Evolutionary conservation across 2,329 filamentous ascomycete genomes (phyloP).

Genomic region (Aspergillus pseudotamarii): DNA sequence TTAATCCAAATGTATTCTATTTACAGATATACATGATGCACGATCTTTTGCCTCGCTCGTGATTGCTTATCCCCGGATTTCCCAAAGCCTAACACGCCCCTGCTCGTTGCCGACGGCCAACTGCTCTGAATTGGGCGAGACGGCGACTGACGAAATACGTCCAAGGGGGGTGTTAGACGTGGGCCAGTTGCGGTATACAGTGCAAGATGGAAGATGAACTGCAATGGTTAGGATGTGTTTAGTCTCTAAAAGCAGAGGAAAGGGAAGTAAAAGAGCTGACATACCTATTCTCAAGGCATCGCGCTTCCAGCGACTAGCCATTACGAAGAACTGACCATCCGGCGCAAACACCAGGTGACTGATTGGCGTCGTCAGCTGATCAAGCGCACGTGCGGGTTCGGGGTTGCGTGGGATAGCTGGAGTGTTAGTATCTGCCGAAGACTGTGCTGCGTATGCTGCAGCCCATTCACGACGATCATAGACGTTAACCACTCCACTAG

Average conservation of each 20-base stretch:
- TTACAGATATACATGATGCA: not conserved
- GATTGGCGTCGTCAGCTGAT: constrained; percentile 85
- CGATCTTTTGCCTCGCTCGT: not conserved
- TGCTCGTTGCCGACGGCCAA: constrained; percentile 86
- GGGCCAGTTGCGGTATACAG: constrained; percentile 96
- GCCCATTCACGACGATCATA: constrained; percentile 78
- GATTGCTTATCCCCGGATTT: constrained; percentile 65
- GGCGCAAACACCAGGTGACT: constrained; percentile 79
- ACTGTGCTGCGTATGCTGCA: constrained; percentile 39
- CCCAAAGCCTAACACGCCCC: constrained; percentile 88
- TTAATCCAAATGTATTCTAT: constrained; percentile 8
- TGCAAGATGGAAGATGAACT: constrained; percentile 88
- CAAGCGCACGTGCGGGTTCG: constrained; percentile 71
- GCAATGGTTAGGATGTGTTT: constrained; percentile 7
- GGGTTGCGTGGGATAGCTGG: constrained; percentile 66
- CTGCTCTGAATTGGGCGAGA: constrained; percentile 66
- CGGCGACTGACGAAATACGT: constrained; percentile 74
- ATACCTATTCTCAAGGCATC: constrained; percentile 75
- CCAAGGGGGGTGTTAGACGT: constrained; percentile 87
- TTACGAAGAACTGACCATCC: constrained; percentile 85
- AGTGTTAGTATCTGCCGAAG: constrained; percentile 33
- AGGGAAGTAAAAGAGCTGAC: constrained; percentile 7
- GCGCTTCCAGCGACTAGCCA: constrained; percentile 84
- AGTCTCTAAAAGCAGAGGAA: not conserved
- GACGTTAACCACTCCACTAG: constrained; percentile 86